These are phyloP conservation scores for Rosa persica DNA, from an alignment of 306 rosid species.

Conservation along the genomic window DNA sequence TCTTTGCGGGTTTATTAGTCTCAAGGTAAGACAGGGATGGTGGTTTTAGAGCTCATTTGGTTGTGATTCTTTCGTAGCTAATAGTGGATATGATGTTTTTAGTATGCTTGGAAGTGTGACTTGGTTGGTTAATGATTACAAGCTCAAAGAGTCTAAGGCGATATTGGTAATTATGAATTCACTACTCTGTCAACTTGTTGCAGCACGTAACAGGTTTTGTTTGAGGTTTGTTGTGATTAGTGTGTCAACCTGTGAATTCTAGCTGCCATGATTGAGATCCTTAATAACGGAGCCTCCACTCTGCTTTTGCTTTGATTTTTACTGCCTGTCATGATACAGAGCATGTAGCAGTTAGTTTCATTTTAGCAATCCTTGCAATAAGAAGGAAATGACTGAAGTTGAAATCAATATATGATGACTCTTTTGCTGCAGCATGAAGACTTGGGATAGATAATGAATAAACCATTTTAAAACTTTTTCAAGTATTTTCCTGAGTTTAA, in stretches of 20 bases:
- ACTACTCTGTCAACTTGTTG: neutral
- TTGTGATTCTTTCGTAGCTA: no score
- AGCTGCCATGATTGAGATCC: neutral
- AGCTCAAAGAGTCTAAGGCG: no score
- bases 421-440: neutral
- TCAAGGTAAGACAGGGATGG: constrained; percentile 22
- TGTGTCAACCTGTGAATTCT: neutral
- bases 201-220: neutral
- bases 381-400: neutral
- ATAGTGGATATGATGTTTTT: no score
- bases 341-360: neutral
- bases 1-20: constrained; percentile 41
- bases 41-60: neutral
- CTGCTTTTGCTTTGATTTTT: neutral
- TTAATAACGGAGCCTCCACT: neutral
- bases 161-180: no score
- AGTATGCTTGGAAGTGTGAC: no score
- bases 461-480: neutral
- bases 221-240: neutral
- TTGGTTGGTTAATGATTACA: no score
- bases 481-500: neutral
- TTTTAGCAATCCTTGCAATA: neutral
- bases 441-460: no score
- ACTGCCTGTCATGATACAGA: neutral
- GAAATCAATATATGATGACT: neutral